Evolutionary conservation across 495 filamentous ascomycete genomes (phyloP).

Genomic region (Chaetomium fimeti): DNA sequence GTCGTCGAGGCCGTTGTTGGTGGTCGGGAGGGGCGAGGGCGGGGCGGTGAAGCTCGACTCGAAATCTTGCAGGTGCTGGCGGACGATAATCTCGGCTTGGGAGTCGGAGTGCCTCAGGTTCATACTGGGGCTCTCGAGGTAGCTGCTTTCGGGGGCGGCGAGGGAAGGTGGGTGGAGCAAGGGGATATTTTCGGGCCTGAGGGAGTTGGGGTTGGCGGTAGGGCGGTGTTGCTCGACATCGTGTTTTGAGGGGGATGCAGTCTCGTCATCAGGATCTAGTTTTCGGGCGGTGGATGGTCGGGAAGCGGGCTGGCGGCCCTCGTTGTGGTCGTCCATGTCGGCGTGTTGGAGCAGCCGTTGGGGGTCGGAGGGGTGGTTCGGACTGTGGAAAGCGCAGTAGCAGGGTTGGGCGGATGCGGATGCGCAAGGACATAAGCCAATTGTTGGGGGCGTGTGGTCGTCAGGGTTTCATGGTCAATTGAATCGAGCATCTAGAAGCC

Average conservation of each 20-base stretch:
- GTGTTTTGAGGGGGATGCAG: constrained; percentile 16
- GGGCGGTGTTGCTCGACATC: constrained; percentile 23
- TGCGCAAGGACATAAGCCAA: neutral
- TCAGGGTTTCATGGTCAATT: constrained; percentile 9
- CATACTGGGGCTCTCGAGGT: constrained; percentile 44
- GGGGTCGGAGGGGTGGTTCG: neutral
- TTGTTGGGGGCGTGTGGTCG: neutral
- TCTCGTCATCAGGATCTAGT: constrained; percentile 3
- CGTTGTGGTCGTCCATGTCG: constrained; percentile 28
- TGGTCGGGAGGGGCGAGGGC: constrained; percentile 47
- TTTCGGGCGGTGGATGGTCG: constrained; percentile 29
- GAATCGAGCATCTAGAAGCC: neutral
- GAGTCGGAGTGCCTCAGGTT: constrained; percentile 43
- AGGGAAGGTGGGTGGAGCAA: constrained; percentile 25
- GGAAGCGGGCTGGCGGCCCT: constrained; percentile 23
- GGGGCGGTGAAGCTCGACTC: constrained; percentile 79
- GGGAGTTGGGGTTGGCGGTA: constrained; percentile 13
- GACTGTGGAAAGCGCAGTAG: neutral
- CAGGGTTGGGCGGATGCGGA: neutral
- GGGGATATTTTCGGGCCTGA: constrained; percentile 34
- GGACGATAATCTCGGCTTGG: constrained; percentile 46
- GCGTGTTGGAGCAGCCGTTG: neutral
- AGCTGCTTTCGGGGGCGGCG: constrained; percentile 41
- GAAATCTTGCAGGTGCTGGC: constrained; percentile 71
- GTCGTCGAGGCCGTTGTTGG: constrained; percentile 55